Evolutionary conservation across 768 basidiomycete species (phyloP).

Genomic region (Russula earlei): DNA sequence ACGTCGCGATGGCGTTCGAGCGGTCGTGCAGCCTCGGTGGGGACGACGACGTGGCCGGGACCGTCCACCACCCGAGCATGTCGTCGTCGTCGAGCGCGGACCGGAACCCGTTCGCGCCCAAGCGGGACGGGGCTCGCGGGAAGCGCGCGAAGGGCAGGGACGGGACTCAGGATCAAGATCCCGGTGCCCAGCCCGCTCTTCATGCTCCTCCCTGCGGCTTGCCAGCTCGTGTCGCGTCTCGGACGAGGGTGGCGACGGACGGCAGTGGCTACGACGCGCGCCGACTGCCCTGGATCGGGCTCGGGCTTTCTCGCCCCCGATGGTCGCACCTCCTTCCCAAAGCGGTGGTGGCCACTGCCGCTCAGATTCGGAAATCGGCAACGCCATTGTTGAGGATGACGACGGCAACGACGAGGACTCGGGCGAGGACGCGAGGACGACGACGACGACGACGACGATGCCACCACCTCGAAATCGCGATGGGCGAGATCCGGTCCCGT

Average conservation of each 20-base stretch:
- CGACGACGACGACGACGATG: too few relatives aligned
- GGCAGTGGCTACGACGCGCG: too few relatives aligned
- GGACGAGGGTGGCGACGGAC: background rate
- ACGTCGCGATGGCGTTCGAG: constrained; percentile 14
- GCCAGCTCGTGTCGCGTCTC: constrained; percentile 4
- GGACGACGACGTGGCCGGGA: background rate
- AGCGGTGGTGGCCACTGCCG: too few relatives aligned
- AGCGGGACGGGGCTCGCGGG: background rate
- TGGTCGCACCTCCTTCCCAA: too few relatives aligned
- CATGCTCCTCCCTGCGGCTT: constrained; percentile 9
- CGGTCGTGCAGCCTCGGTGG: constrained; percentile 8
- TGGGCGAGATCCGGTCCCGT: too few relatives aligned
- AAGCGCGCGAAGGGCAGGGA: background rate
- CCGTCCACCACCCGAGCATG: background rate
- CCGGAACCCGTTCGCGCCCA: too few relatives aligned
- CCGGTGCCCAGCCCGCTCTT: constrained; percentile 9
- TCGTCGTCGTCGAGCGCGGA: too few relatives aligned
- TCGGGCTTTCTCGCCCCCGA: too few relatives aligned
- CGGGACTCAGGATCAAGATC: constrained; percentile 15
- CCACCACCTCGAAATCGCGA: too few relatives aligned
- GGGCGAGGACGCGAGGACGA: background rate
- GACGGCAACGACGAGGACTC: background rate
- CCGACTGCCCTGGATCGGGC: too few relatives aligned
- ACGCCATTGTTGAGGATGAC: too few relatives aligned
- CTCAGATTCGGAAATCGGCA: too few relatives aligned